phyloP scores from a whole-genome alignment of 1,284 basidiomycete genomes.

The Ustilago esculenta region DNA sequence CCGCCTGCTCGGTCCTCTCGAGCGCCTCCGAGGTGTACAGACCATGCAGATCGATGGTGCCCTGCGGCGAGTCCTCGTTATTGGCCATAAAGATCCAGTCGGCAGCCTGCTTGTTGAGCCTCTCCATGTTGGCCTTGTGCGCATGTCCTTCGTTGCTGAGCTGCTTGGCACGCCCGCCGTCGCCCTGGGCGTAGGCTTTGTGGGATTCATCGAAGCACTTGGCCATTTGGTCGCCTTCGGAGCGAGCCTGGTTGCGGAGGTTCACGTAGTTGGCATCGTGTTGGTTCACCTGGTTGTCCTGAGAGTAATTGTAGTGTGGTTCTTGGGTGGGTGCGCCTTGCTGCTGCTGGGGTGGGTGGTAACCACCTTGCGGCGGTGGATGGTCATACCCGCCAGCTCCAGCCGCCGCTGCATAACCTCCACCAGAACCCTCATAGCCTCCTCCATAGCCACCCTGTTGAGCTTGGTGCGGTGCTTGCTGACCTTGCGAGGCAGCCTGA shows the following conservation, averaged over 20 bases:
- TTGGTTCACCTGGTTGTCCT: slow-evolving; percentile 63
- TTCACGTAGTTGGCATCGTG: slow-evolving; percentile 63
- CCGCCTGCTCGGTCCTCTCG: slow-evolving; percentile 70
- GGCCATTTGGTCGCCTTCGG: slow-evolving; percentile 64
- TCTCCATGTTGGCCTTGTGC: slow-evolving; percentile 82
- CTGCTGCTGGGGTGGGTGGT: slow-evolving; percentile 37
- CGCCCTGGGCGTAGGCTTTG: slow-evolving; percentile 74
- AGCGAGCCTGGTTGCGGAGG: slow-evolving; percentile 58
- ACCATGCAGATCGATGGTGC: slow-evolving; percentile 77
- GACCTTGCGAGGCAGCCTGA: slow-evolving; percentile 20
- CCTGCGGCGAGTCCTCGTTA: slow-evolving; percentile 58
- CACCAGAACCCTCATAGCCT: slow-evolving; percentile 20
- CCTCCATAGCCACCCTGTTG: slow-evolving; percentile 13
- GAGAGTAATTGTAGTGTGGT: slow-evolving; percentile 50
- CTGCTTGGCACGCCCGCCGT: slow-evolving; percentile 83
- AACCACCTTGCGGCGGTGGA: slow-evolving; percentile 51
- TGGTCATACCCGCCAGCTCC: slow-evolving; percentile 28
- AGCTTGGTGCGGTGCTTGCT: slow-evolving; percentile 14
- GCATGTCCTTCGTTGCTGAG: slow-evolving; percentile 83
- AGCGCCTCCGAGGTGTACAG: slow-evolving; percentile 85
- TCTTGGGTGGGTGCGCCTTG: slow-evolving; percentile 37
- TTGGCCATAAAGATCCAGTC: slow-evolving; percentile 81
- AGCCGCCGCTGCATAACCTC: slow-evolving; percentile 29
- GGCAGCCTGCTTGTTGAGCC: slow-evolving; percentile 83
- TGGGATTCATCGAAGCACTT: slow-evolving; percentile 62